phyloP scores from a whole-genome alignment of 2,329 filamentous ascomycete species.

The Nemania abortiva region DNA sequence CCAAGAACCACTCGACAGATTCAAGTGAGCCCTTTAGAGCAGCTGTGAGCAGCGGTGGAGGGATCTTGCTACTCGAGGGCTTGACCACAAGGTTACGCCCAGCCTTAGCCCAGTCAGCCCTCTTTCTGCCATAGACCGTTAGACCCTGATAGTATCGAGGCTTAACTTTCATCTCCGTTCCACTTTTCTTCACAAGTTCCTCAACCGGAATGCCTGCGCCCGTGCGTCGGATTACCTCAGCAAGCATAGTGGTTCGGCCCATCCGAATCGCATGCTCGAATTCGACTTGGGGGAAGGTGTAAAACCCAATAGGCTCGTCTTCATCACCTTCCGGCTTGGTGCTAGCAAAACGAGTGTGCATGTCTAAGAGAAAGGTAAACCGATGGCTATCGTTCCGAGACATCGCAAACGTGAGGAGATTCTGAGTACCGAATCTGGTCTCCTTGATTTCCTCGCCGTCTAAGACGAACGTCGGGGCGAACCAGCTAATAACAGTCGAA shows the following conservation, averaged over 20 bases:
- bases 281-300: conserved; percentile 55
- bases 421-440: conserved; percentile 34
- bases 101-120: conserved; percentile 78
- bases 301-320: conserved; percentile 52
- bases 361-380: conserved; percentile 69
- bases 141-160: conserved; percentile 82
- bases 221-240: conserved; percentile 72
- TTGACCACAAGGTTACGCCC: conserved; percentile 62
- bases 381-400: conserved; percentile 64
- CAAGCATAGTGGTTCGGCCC: conserved; percentile 69
- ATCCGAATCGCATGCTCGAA: conserved; percentile 60
- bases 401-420: conserved; percentile 62
- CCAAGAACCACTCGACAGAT: conserved; percentile 80
- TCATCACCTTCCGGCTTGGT: conserved; percentile 53
- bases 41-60: conserved; percentile 73
- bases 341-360: conserved; percentile 60
- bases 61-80: conserved; percentile 58
- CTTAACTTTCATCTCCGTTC: conserved; percentile 72
- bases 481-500: conserved; percentile 61
- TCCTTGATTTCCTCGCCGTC: conserved; percentile 49
- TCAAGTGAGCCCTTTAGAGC: conserved; percentile 70
- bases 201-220: conserved; percentile 78
- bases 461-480: conserved; percentile 52
- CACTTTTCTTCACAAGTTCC: conserved; percentile 73
- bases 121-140: conserved; percentile 67